Conservation (phyloP, 768 basidiomycete genomes). For the Chlorophyllum brunneum region DNA sequence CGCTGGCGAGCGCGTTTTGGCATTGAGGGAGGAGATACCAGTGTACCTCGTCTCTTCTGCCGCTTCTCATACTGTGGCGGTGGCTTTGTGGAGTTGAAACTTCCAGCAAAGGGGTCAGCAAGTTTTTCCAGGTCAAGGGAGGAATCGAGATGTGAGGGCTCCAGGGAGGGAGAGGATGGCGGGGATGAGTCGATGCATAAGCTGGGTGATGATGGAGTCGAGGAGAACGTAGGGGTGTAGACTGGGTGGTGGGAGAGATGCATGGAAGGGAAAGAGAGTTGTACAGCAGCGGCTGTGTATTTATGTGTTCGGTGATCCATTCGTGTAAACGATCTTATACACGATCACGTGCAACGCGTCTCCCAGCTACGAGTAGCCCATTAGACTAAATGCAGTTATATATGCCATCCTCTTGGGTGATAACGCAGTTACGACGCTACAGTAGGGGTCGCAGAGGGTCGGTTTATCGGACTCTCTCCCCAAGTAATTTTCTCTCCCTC, state of each 20-base stretch:
- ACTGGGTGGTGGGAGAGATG: conserved; percentile 8
- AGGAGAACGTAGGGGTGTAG: conserved; percentile 22
- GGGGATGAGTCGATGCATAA: conserved; percentile 40
- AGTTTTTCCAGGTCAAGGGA: conserved; percentile 20
- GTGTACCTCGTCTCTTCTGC: conserved; percentile 5
- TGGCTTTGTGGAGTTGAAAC: conserved; percentile 39
- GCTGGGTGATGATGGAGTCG: conserved; percentile 32
- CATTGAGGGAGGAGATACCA: neutral
- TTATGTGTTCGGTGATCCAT: neutral
- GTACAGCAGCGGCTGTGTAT: conserved; percentile 6
- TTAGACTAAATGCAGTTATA: no score
- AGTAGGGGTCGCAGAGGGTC: neutral
- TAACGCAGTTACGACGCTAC: conserved; percentile 2
- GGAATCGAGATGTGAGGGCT: conserved; percentile 20
- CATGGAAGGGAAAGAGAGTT: conserved; percentile 19
- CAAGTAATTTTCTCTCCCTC: conserved; percentile 23
- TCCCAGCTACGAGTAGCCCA: neutral
- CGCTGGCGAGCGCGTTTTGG: conserved; percentile 5
- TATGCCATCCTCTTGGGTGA: no score
- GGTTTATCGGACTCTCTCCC: conserved; percentile 9
- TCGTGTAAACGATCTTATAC: conserved; percentile 6
- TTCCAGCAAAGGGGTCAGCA: conserved; percentile 55
- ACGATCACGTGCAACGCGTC: conserved; percentile 16
- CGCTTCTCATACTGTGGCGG: conserved; percentile 17
- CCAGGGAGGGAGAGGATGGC: conserved; percentile 43